phyloP scores from a whole-genome alignment of 495 filamentous ascomycete genomes.

The Diplogelasinospora grovesii region DNA sequence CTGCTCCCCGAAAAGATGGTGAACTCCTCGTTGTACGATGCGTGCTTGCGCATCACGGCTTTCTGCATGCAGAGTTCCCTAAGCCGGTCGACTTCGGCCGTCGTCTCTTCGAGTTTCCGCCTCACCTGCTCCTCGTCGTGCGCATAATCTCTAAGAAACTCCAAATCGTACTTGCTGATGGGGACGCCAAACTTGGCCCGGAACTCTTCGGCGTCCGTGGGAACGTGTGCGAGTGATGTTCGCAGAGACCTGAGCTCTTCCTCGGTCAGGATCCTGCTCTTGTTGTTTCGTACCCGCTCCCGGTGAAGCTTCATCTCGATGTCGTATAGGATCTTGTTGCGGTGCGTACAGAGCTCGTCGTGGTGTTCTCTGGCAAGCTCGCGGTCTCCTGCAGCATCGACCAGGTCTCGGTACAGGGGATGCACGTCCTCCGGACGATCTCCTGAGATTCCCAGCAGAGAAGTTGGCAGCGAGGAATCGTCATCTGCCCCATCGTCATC shows the following conservation, averaged over 20 bases:
- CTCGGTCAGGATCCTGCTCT: constrained; percentile 16
- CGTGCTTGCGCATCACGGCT: constrained; percentile 26
- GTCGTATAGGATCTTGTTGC: constrained; percentile 19
- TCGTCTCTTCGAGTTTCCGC: constrained; percentile 11
- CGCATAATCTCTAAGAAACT: constrained; percentile 25
- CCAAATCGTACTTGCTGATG: constrained; percentile 20
- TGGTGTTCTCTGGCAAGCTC: constrained; percentile 22
- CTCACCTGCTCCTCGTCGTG: constrained; percentile 7
- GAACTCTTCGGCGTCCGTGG: constrained; percentile 10
- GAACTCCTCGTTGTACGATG: constrained; percentile 22
- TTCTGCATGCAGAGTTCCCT: constrained; percentile 18
- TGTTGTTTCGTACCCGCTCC: constrained; percentile 17
- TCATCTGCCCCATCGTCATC: constrained; percentile 4
- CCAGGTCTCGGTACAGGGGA: constrained; percentile 21
- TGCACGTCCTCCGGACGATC: constrained; percentile 24
- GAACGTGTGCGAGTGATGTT: constrained; percentile 13
- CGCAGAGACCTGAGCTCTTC: constrained; percentile 18
- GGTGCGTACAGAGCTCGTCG: constrained; percentile 19
- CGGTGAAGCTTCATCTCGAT: constrained; percentile 20
- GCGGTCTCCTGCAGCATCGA: constrained; percentile 20
- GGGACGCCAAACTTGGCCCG: constrained; percentile 14
- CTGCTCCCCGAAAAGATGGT: constrained; percentile 14
- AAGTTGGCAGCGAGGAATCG: constrained; percentile 14
- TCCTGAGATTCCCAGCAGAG: constrained; percentile 23
- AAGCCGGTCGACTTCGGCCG: constrained; percentile 12